Base-by-base conservation (phyloP, 2,329 filamentous ascomycete species). In the Canariomyces notabilis region DNA sequence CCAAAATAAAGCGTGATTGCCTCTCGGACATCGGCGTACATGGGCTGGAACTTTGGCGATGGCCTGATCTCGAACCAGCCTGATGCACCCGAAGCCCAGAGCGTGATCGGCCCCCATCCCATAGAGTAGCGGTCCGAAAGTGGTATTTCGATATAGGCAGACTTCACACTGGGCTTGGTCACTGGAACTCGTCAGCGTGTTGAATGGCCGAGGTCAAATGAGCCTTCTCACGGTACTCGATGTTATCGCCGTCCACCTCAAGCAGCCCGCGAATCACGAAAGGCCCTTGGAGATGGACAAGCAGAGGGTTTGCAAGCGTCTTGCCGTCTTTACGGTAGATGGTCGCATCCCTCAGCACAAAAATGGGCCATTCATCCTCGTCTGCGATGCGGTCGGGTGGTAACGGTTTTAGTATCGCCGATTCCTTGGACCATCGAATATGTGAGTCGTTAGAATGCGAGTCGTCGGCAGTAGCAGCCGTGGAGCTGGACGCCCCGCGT, bases 1-100 rank as follows among this genome's bases (percentile, higher is more conserved):
- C 73, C 75, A 60, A 85, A 86, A 54, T 87, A 77, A 16, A 87
- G 65, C 7, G 73, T 70, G 11, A 85, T 76, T 2, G 79, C 82
- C 59, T 85, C 74, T 42, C 75, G 71, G 72, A 85, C 85, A 38
- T 73, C 69, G 22, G 74, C 64, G 62, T 77, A 82, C 21, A 79
- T 77, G 5, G 64, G 56, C 41, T 67, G 65, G 61, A 87, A 89
- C 2, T 66, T 62, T 8, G 68, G 59, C n/a, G 76, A 68, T 1
- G 85, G 83, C 23, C 69, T 69, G 34, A 89, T 73, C 58, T 83
- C 77, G 59, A 80, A 87, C 82, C 83, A 88, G 36, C 83, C 84
- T 11, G 80, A 75, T 44, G 70, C 62, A 31, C 81, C 81, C 22
- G 73, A 70, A 1, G 83, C 80, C 85, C 85, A 89, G 22, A 77